phyloP scores from a whole-genome alignment of 345 rosid genomes.

The Lumnitzera littorea region DNA sequence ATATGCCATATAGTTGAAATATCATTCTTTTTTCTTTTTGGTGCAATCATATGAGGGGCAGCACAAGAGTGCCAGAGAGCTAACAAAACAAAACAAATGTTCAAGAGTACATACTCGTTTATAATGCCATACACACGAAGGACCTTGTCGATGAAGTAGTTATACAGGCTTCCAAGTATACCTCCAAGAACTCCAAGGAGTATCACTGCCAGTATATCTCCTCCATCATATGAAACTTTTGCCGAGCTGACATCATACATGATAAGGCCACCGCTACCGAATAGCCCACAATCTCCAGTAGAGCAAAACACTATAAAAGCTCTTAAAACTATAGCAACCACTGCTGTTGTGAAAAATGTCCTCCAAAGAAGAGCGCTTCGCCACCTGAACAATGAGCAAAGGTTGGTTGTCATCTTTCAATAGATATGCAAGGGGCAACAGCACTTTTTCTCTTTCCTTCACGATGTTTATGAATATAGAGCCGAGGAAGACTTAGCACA shows the following conservation, averaged over 20 bases:
- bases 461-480: too few relatives aligned
- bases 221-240: conserved; percentile 22
- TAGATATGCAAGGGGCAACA: too few relatives aligned
- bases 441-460: too few relatives aligned
- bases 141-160: conserved; percentile 51
- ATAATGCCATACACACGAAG: conserved; percentile 58
- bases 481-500: too few relatives aligned
- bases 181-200: conserved; percentile 58
- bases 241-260: conserved; percentile 57
- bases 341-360: conserved; percentile 69
- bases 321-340: conserved; percentile 62
- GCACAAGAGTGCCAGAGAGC: not conserved
- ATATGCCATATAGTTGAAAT: not conserved
- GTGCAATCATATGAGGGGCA: not conserved
- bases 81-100: not conserved
- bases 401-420: too few relatives aligned
- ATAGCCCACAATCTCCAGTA: conserved; percentile 48
- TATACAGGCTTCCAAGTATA: conserved; percentile 54
- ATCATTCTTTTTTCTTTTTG: too few relatives aligned
- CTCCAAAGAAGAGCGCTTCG: conserved; percentile 79
- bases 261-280: conserved; percentile 63
- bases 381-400: conserved; percentile 34
- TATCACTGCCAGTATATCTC: conserved; percentile 50
- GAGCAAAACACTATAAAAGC: conserved; percentile 45
- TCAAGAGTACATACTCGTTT: conserved; percentile 34